A percentile compares a stretch with the other conserved stretches of the same genome.
phyloP scores from a whole-genome alignment of 805 yeast species.

The Zygosaccharomyces siamensis region DNA sequence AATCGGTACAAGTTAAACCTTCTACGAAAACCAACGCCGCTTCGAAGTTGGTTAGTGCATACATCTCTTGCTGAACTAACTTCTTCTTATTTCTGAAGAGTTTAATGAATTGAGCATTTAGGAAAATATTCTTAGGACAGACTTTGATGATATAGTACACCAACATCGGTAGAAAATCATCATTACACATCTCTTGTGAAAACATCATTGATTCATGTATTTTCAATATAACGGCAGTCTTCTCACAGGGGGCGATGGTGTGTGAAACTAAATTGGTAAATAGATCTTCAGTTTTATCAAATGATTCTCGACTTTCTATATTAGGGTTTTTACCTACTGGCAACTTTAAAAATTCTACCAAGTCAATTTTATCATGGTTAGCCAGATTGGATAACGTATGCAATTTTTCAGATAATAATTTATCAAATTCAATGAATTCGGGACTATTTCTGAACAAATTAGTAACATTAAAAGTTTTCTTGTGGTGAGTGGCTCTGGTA shows the following conservation, averaged over 20 bases:
- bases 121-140: constrained; percentile 25
- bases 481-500: constrained; percentile 3
- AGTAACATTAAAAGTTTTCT: constrained; percentile 19
- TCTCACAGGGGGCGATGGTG: constrained; percentile 31
- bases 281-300: constrained; percentile 15
- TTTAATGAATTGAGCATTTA: constrained; percentile 30
- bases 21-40: constrained; percentile 35
- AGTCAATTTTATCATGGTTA: constrained; percentile 19
- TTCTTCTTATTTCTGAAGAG: constrained; percentile 33
- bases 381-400: constrained; percentile 19
- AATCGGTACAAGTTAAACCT: constrained; percentile 24
- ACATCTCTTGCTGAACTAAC: constrained; percentile 32
- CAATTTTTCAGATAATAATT: constrained; percentile 23
- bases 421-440: constrained; percentile 31
- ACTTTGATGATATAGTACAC: constrained; percentile 27
- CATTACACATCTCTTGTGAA: constrained; percentile 29
- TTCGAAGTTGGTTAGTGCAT: constrained; percentile 33
- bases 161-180: constrained; percentile 31
- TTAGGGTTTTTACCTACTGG: constrained; percentile 7
- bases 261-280: constrained; percentile 20
- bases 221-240: constrained; percentile 23
- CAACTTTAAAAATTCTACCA: constrained; percentile 27
- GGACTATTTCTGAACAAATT: constrained; percentile 32
- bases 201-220: constrained; percentile 29
- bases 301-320: constrained; percentile 3